Conservation (phyloP, 106 monocot genomes). For the Dendrobium nobile region DNA sequence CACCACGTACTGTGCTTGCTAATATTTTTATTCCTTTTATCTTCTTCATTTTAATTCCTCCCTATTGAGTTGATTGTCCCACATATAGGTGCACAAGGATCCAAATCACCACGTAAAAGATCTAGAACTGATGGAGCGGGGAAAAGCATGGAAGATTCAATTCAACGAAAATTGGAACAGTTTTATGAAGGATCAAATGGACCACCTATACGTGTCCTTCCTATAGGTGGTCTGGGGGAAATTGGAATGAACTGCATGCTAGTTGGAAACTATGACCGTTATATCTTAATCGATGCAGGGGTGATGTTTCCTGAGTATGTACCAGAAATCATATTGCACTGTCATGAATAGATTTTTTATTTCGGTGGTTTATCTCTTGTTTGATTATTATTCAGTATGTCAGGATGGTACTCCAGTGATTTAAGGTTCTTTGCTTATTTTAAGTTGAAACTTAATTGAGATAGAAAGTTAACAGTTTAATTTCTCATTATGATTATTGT, state of each 20-base stretch:
- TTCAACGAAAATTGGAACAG: conserved; percentile 87
- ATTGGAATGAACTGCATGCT: conserved; percentile 99
- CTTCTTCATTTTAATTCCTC: neutral
- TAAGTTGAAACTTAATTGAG: neutral
- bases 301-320: conserved; percentile 99
- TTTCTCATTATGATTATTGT: neutral
- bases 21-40: neutral
- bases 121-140: conserved; percentile 55
- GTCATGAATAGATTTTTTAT: neutral
- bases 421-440: neutral
- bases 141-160: conserved; percentile 97
- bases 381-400: neutral
- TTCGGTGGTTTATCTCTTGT: neutral
- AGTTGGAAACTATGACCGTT: conserved; percentile 91
- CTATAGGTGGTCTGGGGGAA: conserved; percentile 95
- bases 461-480: neutral
- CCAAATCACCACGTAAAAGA: conserved; percentile 45
- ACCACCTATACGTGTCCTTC: conserved; percentile 90
- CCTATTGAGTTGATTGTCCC: neutral
- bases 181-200: conserved; percentile 96
- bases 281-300: conserved; percentile 94
- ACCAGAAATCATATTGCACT: conserved; percentile 5
- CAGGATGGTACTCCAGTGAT: neutral
- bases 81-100: conserved; percentile 39
- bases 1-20: neutral